Conservation (phyloP, 2,329 filamentous ascomycete genomes). For the Alternaria alternata region DNA sequence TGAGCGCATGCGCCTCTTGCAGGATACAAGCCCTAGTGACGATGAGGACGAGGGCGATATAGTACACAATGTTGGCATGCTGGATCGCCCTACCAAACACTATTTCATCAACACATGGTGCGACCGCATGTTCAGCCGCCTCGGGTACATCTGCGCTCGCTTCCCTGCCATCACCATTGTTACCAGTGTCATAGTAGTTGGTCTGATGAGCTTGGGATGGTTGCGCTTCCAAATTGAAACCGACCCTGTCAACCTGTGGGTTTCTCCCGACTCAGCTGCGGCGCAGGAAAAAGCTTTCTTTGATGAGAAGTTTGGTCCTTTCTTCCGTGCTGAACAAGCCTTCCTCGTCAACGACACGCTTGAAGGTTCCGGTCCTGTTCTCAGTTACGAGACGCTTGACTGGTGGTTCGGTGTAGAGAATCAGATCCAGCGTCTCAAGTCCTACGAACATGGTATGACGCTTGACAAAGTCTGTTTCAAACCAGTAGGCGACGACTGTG, state of each 20-base stretch:
- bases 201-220: slow-evolving; percentile 85
- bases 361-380: slow-evolving; percentile 73
- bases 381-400: slow-evolving; percentile 84
- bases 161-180: slow-evolving; percentile 87
- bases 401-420: slow-evolving; percentile 97
- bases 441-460: slow-evolving; percentile 70
- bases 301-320: slow-evolving; percentile 90
- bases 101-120: slow-evolving; percentile 87
- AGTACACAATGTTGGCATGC: slow-evolving; percentile 76
- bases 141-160: slow-evolving; percentile 81
- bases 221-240: slow-evolving; percentile 87
- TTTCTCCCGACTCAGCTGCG: slow-evolving; percentile 90
- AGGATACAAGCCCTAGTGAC: slow-evolving; percentile 83
- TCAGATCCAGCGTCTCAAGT: slow-evolving; percentile 75
- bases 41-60: slow-evolving; percentile 94
- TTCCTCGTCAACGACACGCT: slow-evolving; percentile 91
- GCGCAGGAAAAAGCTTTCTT: slow-evolving; percentile 95
- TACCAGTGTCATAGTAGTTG: slow-evolving; percentile 76
- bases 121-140: slow-evolving; percentile 78
- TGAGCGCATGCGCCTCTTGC: slow-evolving; percentile 84
- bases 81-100: slow-evolving; percentile 78
- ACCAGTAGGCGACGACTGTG: slow-evolving; percentile 86
- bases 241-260: slow-evolving; percentile 92
- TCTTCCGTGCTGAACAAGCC: slow-evolving; percentile 91
- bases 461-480: slow-evolving; percentile 93